phyloP scores from a whole-genome alignment of 768 basidiomycete species.

The Dioszegia hungarica region DNA sequence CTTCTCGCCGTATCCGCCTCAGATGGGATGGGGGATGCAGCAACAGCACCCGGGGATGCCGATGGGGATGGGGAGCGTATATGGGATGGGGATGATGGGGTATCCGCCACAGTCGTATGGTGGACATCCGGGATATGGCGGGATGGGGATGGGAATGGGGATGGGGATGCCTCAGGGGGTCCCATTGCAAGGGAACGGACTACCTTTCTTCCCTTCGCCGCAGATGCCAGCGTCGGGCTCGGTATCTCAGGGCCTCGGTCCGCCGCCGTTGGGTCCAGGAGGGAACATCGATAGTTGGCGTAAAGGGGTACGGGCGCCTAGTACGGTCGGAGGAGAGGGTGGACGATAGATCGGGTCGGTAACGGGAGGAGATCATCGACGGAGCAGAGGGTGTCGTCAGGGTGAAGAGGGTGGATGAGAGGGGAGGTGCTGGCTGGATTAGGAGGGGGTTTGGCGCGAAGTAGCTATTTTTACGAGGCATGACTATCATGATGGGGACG shows the following conservation, averaged over 20 bases:
- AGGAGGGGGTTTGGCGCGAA: no score
- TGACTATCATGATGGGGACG: no score
- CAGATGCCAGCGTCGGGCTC: background rate
- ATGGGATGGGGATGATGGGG: background rate
- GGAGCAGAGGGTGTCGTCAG: no score
- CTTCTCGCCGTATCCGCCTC: background rate
- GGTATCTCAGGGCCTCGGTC: background rate
- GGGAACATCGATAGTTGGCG: conserved; percentile 37
- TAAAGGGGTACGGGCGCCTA: conserved; percentile 24
- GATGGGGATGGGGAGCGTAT: background rate
- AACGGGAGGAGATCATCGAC: background rate
- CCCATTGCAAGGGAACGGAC: background rate
- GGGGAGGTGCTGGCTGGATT: no score
- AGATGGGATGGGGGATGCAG: background rate
- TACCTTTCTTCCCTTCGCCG: background rate
- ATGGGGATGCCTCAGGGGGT: conserved; percentile 2
- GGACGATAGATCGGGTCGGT: no score
- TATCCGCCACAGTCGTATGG: background rate
- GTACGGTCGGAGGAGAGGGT: background rate
- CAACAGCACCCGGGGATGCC: conserved; percentile 6
- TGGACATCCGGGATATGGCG: conserved; percentile 1
- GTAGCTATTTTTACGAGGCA: no score
- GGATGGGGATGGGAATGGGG: no score
- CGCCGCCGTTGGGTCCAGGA: background rate
- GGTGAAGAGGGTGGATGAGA: no score